phyloP scores from a whole-genome alignment of 192 early-diverging fungal species.

The Oehlia diaphana region DNA sequence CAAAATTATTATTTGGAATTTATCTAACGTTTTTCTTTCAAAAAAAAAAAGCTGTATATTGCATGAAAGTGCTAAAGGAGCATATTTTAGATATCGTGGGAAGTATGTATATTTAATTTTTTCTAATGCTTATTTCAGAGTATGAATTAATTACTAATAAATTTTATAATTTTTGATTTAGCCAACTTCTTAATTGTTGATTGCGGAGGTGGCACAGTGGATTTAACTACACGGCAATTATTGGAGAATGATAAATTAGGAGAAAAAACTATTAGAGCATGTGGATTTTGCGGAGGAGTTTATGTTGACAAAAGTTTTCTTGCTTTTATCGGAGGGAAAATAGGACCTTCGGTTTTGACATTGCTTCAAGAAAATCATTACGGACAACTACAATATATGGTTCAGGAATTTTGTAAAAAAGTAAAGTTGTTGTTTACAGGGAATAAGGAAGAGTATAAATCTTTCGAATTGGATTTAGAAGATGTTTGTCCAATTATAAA shows the following conservation, averaged over 20 bases:
- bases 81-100: not conserved
- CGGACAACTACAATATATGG: constrained; percentile 18
- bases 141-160: not conserved
- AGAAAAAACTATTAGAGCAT: constrained; percentile 3
- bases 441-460: not conserved
- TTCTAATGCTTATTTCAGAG: not conserved
- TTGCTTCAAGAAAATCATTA: constrained; percentile 6
- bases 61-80: not conserved
- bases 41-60: not conserved
- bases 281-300: constrained; percentile 14
- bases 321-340: not conserved
- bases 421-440: constrained; percentile 16
- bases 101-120: not conserved
- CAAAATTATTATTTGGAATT: not conserved
- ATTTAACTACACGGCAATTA: constrained; percentile 32
- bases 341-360: not conserved
- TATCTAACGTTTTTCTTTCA: not conserved
- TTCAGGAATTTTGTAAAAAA: constrained; percentile 13
- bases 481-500: not conserved
- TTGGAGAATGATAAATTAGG: not conserved
- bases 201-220: constrained; percentile 33
- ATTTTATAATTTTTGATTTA: not conserved
- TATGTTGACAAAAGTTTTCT: constrained; percentile 23
- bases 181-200: constrained; percentile 27
- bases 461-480: constrained; percentile 1